phyloP scores from a whole-genome alignment of 495 filamentous ascomycete genomes.

The Aspergillus funiculosus region DNA sequence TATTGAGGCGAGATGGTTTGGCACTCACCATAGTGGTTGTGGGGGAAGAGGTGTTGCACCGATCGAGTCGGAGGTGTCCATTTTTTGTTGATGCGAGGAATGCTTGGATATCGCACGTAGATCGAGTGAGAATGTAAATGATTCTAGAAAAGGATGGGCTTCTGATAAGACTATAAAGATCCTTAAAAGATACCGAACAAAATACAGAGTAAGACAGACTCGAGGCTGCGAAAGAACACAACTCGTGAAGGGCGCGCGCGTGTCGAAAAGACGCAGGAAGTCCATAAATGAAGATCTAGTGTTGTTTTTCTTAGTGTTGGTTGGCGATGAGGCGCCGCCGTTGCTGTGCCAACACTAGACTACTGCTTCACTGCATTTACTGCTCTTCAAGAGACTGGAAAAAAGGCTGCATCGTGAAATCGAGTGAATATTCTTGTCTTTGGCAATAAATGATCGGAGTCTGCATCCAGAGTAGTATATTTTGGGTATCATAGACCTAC shows the following conservation, averaged over 20 bases:
- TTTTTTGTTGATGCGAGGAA: constrained; percentile 33
- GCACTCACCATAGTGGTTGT: constrained; percentile 16
- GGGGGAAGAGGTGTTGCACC: neutral
- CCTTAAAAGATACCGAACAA: constrained; percentile 2
- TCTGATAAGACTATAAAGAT: constrained; percentile 5
- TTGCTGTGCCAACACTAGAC: constrained; percentile 8
- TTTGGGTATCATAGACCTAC: too few species aligned
- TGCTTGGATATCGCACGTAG: constrained; percentile 45
- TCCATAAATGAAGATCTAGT: neutral
- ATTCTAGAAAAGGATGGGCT: neutral
- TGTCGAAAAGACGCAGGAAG: neutral
- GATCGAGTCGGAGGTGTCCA: constrained; percentile 4
- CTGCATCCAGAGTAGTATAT: too few species aligned
- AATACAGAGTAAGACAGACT: constrained; percentile 7
- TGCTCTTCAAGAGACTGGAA: too few species aligned
- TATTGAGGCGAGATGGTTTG: neutral
- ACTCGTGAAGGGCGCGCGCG: neutral
- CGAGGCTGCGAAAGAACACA: neutral
- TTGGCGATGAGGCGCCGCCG: neutral
- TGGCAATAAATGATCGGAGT: too few species aligned
- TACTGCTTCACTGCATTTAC: too few species aligned
- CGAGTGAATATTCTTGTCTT: too few species aligned
- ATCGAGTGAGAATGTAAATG: constrained; percentile 32
- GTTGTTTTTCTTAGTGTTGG: neutral
- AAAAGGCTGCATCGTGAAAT: too few species aligned